phyloP scores from a whole-genome alignment of 192 early-diverging fungal species.

The Entomortierella chlamydospora region DNA sequence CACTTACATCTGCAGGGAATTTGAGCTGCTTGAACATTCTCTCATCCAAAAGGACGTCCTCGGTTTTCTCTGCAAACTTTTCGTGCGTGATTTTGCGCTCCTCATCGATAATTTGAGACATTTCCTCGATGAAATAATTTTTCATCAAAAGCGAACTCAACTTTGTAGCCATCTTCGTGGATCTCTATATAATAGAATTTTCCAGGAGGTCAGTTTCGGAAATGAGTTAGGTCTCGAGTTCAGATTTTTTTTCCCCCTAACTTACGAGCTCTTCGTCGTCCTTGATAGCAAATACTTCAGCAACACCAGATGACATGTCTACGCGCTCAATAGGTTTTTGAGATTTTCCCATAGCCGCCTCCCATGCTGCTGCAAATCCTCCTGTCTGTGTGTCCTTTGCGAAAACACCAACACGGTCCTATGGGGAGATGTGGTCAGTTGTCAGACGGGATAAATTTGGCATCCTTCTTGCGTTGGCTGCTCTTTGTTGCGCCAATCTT shows the following conservation, averaged over 20 bases:
- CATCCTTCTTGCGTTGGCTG: neutral
- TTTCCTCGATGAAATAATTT: slow-evolving; percentile 87
- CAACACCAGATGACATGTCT: slow-evolving; percentile 80
- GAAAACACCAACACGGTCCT: slow-evolving; percentile 81
- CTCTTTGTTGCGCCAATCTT: neutral
- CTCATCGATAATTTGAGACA: slow-evolving; percentile 88
- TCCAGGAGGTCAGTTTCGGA: neutral
- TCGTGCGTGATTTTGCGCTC: slow-evolving; percentile 90
- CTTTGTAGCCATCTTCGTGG: slow-evolving; percentile 77
- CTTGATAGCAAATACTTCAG: slow-evolving; percentile 83
- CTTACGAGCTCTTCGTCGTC: slow-evolving; percentile 90
- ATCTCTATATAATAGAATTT: slow-evolving; percentile 58
- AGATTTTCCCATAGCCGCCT: slow-evolving; percentile 64
- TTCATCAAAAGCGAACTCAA: slow-evolving; percentile 83
- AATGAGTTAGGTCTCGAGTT: neutral
- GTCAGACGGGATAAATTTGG: neutral
- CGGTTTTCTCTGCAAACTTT: slow-evolving; percentile 78
- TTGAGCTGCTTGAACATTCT: slow-evolving; percentile 74
- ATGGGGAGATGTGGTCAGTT: neutral
- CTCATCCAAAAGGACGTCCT: slow-evolving; percentile 76
- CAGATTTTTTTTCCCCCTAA: neutral
- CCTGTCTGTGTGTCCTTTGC: slow-evolving; percentile 81
- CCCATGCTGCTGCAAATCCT: slow-evolving; percentile 86
- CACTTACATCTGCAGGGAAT: slow-evolving; percentile 73
- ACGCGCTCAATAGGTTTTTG: slow-evolving; percentile 68